phyloP scores from a whole-genome alignment of 2,329 filamentous ascomycete genomes.

The Thelonectria rubi region DNA sequence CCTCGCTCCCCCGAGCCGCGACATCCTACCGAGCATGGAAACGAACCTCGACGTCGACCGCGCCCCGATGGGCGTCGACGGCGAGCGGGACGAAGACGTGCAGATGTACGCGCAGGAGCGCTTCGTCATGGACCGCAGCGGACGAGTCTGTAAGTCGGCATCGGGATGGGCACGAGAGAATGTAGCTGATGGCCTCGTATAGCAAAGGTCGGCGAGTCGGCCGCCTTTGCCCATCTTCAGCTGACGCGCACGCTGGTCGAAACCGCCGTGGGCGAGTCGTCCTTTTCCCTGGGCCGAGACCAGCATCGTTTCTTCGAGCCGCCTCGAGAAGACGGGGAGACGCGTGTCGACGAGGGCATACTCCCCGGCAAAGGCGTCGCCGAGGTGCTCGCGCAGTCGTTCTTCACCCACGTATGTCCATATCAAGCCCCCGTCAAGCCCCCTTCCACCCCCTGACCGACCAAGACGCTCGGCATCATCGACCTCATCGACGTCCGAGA shows the following conservation, averaged over 20 bases:
- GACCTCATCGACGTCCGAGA: slow-evolving; percentile 64
- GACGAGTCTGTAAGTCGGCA: slow-evolving; percentile 60
- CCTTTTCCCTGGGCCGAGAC: slow-evolving; percentile 66
- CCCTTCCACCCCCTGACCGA: slow-evolving; percentile 3
- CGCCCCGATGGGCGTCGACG: background rate
- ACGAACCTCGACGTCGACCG: background rate
- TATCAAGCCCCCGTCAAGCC: background rate
- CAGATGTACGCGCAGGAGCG: slow-evolving; percentile 63
- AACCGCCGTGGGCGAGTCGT: slow-evolving; percentile 60
- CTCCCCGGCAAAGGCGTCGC: slow-evolving; percentile 66
- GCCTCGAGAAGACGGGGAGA: background rate
- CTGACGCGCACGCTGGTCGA: slow-evolving; percentile 69
- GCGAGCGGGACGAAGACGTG: slow-evolving; percentile 60
- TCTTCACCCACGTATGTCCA: slow-evolving; percentile 65
- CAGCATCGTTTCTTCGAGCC: slow-evolving; percentile 59
- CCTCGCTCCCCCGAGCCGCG: too few species aligned
- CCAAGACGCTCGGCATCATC: slow-evolving; percentile 66
- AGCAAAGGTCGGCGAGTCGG: slow-evolving; percentile 72
- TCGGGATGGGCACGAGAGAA: background rate
- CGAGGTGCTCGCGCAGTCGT: slow-evolving; percentile 56
- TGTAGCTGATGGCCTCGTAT: slow-evolving; percentile 24
- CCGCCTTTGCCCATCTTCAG: slow-evolving; percentile 68
- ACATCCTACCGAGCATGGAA: background rate
- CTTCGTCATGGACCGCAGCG: slow-evolving; percentile 68
- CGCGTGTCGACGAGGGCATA: slow-evolving; percentile 3